These are phyloP conservation scores for Dactylellina sp. DNA, from an alignment of 2,329 filamentous ascomycete species.

Conservation along the genomic window DNA sequence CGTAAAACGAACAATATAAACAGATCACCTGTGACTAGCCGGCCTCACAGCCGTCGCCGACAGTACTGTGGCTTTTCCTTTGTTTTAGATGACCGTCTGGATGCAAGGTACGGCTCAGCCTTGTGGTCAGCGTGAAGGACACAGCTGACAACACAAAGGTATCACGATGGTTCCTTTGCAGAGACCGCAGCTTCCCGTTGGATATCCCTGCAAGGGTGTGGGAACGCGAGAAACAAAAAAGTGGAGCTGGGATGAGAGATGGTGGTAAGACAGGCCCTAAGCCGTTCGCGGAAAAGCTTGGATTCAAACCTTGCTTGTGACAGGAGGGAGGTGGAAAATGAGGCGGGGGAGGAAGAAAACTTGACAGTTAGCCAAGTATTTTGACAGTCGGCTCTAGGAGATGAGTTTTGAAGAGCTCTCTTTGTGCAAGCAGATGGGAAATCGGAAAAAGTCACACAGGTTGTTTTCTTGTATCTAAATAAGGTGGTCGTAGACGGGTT, in stretches of 20 bases:
- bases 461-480: too few species aligned
- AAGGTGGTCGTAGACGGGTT: not conserved
- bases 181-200: not conserved
- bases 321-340: conserved; percentile 18
- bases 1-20: not conserved
- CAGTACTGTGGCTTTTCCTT: too few species aligned
- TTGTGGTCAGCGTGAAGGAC: conserved; percentile 38
- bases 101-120: conserved; percentile 34
- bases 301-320: not conserved
- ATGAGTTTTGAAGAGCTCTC: conserved; percentile 10
- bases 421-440: not conserved
- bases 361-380: too few species aligned
- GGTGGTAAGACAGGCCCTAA: conserved; percentile 29
- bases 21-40: not conserved
- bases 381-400: too few species aligned
- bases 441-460: not conserved
- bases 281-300: conserved; percentile 39
- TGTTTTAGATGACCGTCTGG: too few species aligned
- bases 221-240: conserved; percentile 11
- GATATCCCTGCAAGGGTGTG: conserved; percentile 10
- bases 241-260: not conserved
- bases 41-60: not conserved
- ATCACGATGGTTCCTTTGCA: conserved; percentile 5
- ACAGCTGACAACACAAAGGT: conserved; percentile 42
- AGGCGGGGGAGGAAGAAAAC: conserved; percentile 14